A percentile compares a stretch with the other conserved stretches of the same genome.
Evolutionary conservation across 1,284 basidiomycete genomes (phyloP).

Genomic region (Cerrena zonata): DNA sequence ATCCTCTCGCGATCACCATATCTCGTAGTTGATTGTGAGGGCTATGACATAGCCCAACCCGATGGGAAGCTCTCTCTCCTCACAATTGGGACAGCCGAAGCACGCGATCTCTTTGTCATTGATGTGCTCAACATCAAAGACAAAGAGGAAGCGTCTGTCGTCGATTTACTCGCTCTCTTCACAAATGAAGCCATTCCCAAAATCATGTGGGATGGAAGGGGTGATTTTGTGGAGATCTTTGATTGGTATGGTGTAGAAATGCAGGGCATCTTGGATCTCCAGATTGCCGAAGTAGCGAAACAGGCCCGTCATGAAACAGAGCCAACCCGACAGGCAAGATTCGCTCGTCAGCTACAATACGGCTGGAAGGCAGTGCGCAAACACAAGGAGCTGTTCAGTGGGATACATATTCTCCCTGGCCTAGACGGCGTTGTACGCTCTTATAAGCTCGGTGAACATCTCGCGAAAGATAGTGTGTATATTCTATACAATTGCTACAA

Average conservation of each 20-base stretch:
- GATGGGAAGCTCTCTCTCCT: conserved; percentile 2
- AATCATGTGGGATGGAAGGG: conserved; percentile 4
- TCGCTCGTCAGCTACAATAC: not conserved
- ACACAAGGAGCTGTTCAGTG: not conserved
- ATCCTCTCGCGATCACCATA: conserved; percentile 1
- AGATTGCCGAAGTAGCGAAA: conserved; percentile 1
- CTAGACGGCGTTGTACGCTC: not conserved
- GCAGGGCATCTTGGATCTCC: conserved; percentile 1
- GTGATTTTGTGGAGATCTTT: conserved; percentile 2
- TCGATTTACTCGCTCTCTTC: not conserved
- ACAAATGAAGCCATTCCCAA: not conserved
- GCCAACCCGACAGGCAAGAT: not conserved
- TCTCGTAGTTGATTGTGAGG: conserved; percentile 4
- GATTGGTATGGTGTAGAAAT: not conserved
- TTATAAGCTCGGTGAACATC: not conserved
- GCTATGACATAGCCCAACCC: not conserved
- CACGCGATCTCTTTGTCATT: conserved; percentile 1
- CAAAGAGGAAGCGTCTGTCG: not conserved
- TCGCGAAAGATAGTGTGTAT: conserved; percentile 5
- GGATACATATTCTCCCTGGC: conserved; percentile 1
- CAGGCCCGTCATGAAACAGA: not conserved
- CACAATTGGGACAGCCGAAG: not conserved
- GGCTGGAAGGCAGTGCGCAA: not conserved
- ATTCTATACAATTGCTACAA: not conserved
- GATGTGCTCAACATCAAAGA: conserved; percentile 2